These are phyloP conservation scores for Yamadazyma aaseri DNA, from an alignment of 1,139 yeast species.

Conservation along the genomic window DNA sequence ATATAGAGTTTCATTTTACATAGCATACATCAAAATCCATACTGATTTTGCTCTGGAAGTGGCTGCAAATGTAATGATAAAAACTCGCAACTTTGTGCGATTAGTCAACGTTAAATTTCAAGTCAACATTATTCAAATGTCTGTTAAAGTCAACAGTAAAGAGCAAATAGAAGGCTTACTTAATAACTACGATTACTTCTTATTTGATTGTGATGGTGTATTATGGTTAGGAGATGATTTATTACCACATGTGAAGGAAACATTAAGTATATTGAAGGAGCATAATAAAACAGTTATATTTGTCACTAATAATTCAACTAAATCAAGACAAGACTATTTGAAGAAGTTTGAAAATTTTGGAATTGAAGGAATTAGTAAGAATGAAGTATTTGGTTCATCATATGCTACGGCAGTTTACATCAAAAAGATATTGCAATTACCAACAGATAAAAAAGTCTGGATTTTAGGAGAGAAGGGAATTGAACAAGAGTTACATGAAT, in stretches of 20 bases:
- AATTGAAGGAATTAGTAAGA: conserved; percentile 55
- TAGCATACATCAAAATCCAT: no score
- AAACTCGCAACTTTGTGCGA: no score
- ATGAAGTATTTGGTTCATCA: conserved; percentile 87
- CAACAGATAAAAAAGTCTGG: conserved; percentile 56
- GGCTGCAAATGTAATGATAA: no score
- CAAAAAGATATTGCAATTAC: conserved; percentile 68
- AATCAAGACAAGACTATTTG: conserved; percentile 75
- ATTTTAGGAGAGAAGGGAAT: conserved; percentile 48
- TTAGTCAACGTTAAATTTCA: no score
- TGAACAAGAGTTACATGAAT: conserved; percentile 40
- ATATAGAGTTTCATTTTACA: no score
- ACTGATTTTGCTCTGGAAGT: no score
- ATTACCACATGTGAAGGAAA: conserved; percentile 40
- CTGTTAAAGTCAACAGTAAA: conserved; percentile 17
- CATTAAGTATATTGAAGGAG: conserved; percentile 33
- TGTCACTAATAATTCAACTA: conserved; percentile 94
- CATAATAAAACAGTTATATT: conserved; percentile 66
- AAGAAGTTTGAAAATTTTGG: conserved; percentile 77
- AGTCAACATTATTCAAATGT: no score
- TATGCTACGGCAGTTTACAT: conserved; percentile 89
- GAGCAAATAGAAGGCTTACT: conserved; percentile 21
- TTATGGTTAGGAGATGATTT: conserved; percentile 50
- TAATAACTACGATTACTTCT: conserved; percentile 38
- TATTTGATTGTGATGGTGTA: conserved; percentile 51